Evolutionary conservation across 1,284 basidiomycete genomes (phyloP), one percentile per base, ranked within the genome.

Genomic region (Puccinia triticina): DNA sequence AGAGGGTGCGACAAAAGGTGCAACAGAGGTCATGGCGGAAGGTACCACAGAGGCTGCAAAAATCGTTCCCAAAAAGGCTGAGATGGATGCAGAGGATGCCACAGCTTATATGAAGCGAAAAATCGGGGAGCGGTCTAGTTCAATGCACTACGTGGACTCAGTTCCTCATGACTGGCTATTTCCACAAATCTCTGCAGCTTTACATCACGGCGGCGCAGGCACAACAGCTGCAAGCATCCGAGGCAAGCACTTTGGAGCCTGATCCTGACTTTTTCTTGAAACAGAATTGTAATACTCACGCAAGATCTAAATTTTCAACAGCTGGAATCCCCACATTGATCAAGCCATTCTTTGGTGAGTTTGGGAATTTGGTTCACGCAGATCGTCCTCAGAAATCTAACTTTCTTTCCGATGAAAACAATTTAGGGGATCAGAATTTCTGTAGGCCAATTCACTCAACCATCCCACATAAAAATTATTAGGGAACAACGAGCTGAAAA

Each of bases 101-200:
- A 26, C 69, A 80, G 84, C 29, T 84, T 84, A 5, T 83, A 71
- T 79, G 71, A 26, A 83, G 82, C 26, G 10, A 29, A 86, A 72
- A 82, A 84, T 83, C 26, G 82, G 67, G 83, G 86, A 74, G 80
- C 83, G 61, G 83, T 16, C 59, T 34, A 34, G 18, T 21, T 71
- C 69, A 84, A 79, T 77, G 80, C 84, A 86, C 50, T 86, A 85
- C 82, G 92, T 98, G 83, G 90, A 92, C 40, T 94, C 94, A 1
- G 91, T 98, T 73, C 95, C 96, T 59, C 96, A 99, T 86, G 94
- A 98, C 86, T 98, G 96, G 96, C 88, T 99, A 50, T 99, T 99
- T 89, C 91, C 91, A 82, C 90, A 92, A 76, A 94, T 99, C 83
- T 94, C 97, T 86, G 96, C 95, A 18, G 95, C 94, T 32, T 97